Percentiles rank a stretch among this genome's conserved stretches.
These are phyloP conservation scores for Suaeda aralocaspica DNA, from an alignment of 148 eudicot genomes.

Conservation along the genomic window DNA sequence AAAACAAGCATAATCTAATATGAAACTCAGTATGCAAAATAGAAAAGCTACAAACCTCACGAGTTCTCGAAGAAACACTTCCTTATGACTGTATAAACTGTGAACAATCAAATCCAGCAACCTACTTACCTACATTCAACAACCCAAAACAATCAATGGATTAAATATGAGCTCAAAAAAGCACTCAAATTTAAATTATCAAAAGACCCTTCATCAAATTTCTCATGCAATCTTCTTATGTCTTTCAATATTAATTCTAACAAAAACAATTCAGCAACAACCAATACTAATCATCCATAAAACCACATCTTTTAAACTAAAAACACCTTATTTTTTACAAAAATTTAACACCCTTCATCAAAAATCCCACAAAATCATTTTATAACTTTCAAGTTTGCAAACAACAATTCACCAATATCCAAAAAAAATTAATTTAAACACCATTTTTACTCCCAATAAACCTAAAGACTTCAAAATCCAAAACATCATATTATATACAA, in stretches of 20 bases:
- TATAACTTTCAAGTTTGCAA: too few species aligned
- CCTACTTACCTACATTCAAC: slow-evolving; percentile 73
- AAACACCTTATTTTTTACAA: too few species aligned
- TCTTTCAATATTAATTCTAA: too few species aligned
- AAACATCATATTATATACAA: too few species aligned
- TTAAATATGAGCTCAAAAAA: not conserved
- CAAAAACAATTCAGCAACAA: too few species aligned
- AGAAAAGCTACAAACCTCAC: slow-evolving; percentile 55
- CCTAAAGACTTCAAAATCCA: too few species aligned
- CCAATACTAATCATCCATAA: too few species aligned
- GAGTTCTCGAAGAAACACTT: slow-evolving; percentile 91
- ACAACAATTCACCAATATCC: too few species aligned
- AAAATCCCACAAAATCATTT: not conserved
- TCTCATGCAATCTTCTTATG: not conserved
- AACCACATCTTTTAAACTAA: too few species aligned
- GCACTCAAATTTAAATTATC: not conserved
- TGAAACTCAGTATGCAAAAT: not conserved
- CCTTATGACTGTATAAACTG: slow-evolving; percentile 96
- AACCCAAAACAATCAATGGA: not conserved
- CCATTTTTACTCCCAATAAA: too few species aligned
- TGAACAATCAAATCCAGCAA: slow-evolving; percentile 92
- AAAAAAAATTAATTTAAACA: too few species aligned
- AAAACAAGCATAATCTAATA: not conserved
- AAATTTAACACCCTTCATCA: not conserved
- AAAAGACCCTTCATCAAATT: not conserved